These are phyloP conservation scores for Geopyxis carbonaria DNA, from an alignment of 495 filamentous ascomycete genomes.

Conservation along the genomic window DNA sequence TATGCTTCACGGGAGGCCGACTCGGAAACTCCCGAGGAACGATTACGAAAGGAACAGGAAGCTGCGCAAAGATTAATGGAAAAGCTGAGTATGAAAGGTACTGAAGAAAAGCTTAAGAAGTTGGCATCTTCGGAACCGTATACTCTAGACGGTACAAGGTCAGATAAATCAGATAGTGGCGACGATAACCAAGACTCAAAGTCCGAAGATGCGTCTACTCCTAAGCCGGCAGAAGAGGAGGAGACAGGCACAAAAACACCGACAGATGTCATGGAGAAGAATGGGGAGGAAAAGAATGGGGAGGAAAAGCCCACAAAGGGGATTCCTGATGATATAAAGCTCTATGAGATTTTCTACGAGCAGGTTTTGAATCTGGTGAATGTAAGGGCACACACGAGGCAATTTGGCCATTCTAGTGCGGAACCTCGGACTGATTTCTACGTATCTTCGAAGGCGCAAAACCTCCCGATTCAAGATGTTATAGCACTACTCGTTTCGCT, in stretches of 20 bases:
- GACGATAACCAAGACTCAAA: constrained; percentile 18
- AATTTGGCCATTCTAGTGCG: constrained; percentile 21
- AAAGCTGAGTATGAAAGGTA: constrained; percentile 50
- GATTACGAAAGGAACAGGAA: constrained; percentile 63
- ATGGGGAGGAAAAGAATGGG: constrained; percentile 12
- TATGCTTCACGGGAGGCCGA: constrained; percentile 83
- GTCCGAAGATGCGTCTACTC: constrained; percentile 27
- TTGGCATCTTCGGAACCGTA: constrained; percentile 3
- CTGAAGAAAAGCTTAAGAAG: constrained; percentile 21
- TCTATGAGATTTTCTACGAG: constrained; percentile 96
- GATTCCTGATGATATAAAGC: constrained; percentile 66
- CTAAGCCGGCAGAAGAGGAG: constrained; percentile 16
- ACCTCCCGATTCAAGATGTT: constrained; percentile 83
- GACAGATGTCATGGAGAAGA: constrained; percentile 24
- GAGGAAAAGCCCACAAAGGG: constrained; percentile 40
- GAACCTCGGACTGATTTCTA: constrained; percentile 23
- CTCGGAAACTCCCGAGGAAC: constrained; percentile 48
- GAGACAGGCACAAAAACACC: constrained; percentile 23
- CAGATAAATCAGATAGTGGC: constrained; percentile 26
- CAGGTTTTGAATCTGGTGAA: constrained; percentile 84
- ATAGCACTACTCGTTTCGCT: constrained; percentile 84
- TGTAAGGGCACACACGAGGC: constrained; percentile 26
- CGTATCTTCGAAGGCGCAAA: constrained; percentile 44
- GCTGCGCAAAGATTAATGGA: constrained; percentile 60
- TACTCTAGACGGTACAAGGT: constrained; percentile 2